Percentiles rank a stretch among this genome's conserved stretches.
Evolutionary conservation across 1,284 basidiomycete species (phyloP).

Genomic region (Vanrija pseudolonga): DNA sequence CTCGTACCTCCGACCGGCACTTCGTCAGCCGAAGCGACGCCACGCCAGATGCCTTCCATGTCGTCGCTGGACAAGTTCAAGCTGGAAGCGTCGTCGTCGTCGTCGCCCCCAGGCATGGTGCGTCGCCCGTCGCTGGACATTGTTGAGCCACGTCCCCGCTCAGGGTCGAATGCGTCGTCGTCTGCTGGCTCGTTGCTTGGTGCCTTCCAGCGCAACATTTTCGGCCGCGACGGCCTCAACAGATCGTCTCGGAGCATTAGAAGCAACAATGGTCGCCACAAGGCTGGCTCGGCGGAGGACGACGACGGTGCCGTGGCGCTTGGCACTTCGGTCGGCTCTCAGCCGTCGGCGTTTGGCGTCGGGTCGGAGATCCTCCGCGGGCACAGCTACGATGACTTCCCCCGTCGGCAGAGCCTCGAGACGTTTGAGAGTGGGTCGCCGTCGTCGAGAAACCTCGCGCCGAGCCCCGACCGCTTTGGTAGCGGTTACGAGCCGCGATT

Average conservation of each 20-base stretch:
- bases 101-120: conserved; percentile 11
- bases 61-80: conserved; percentile 14
- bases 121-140: background rate
- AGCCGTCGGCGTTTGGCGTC: conserved; percentile 17
- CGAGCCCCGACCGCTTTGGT: conserved; percentile 3
- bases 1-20: conserved; percentile 6
- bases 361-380: conserved; percentile 22
- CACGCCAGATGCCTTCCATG: conserved; percentile 14
- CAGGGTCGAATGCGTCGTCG: conserved; percentile 10
- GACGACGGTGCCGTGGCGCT: conserved; percentile 18
- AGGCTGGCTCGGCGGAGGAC: conserved; percentile 31
- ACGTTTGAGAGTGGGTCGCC: conserved; percentile 30
- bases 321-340: conserved; percentile 31
- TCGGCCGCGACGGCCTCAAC: conserved; percentile 12
- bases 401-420: conserved; percentile 22
- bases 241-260: background rate
- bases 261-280: conserved; percentile 9
- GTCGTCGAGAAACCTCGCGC: conserved; percentile 9
- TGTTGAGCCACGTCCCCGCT: conserved; percentile 8
- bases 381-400: conserved; percentile 26
- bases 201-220: conserved; percentile 10
- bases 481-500: background rate
- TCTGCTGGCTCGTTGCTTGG: conserved; percentile 12
- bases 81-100: conserved; percentile 15
- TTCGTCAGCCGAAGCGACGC: conserved; percentile 8